Conservation (phyloP, 768 basidiomycete genomes). For the Holtermannia corniformis region DNA sequence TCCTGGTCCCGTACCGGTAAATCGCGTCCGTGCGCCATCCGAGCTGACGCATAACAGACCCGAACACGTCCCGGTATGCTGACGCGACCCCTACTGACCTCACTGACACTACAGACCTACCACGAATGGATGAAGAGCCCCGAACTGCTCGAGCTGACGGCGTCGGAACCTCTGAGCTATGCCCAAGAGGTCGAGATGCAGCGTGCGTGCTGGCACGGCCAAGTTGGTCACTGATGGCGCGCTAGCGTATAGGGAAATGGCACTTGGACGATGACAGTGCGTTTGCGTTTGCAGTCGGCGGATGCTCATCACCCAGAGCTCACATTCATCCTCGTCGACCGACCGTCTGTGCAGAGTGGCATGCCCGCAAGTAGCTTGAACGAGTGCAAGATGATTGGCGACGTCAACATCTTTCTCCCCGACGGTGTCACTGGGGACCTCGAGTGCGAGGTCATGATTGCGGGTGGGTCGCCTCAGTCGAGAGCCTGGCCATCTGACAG, state of each 20-base stretch:
- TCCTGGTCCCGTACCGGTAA: slow-evolving; percentile 71
- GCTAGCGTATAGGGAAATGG: slow-evolving; percentile 59
- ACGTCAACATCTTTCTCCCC: slow-evolving; percentile 82
- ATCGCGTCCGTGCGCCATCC: slow-evolving; percentile 40
- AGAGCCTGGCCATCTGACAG: background rate
- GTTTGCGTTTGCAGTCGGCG: slow-evolving; percentile 17
- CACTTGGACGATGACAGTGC: slow-evolving; percentile 70
- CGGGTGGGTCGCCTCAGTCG: slow-evolving; percentile 47
- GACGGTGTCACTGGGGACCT: slow-evolving; percentile 54
- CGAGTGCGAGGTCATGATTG: slow-evolving; percentile 89
- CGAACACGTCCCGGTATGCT: slow-evolving; percentile 47
- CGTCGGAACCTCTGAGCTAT: slow-evolving; percentile 69
- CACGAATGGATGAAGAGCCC: slow-evolving; percentile 79
- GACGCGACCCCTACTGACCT: background rate
- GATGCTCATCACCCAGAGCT: slow-evolving; percentile 48
- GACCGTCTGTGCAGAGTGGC: slow-evolving; percentile 25
- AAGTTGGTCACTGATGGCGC: background rate
- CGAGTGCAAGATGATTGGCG: slow-evolving; percentile 66
- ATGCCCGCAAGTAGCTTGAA: slow-evolving; percentile 34
- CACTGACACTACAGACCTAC: slow-evolving; percentile 54
- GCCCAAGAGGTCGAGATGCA: slow-evolving; percentile 87
- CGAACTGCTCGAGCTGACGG: slow-evolving; percentile 64
- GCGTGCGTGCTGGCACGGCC: slow-evolving; percentile 45
- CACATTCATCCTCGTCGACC: slow-evolving; percentile 77
- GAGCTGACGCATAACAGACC: slow-evolving; percentile 7